Evolutionary conservation across 805 yeast species (phyloP).

Genomic region (Hanseniaspora clermontiae): DNA sequence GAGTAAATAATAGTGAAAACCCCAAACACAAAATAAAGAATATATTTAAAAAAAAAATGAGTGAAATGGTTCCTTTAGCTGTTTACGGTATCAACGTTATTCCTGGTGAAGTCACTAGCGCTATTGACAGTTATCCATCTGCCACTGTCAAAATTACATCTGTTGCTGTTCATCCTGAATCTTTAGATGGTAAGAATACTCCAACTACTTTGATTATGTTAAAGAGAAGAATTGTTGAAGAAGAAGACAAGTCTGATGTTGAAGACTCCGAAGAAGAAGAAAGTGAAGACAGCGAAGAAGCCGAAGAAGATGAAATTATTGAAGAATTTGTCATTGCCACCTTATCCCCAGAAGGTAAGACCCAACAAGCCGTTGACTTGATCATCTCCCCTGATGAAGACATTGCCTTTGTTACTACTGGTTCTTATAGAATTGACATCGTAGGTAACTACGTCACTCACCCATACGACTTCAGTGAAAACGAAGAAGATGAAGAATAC

Average conservation of each 20-base stretch:
- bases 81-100: slow-evolving; percentile 72
- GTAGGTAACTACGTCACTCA: slow-evolving; percentile 94
- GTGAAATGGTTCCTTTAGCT: slow-evolving; percentile 69
- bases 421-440: slow-evolving; percentile 85
- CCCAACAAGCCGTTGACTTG: slow-evolving; percentile 82
- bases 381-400: slow-evolving; percentile 90
- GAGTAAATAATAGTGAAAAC: background rate
- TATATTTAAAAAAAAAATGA: slow-evolving; percentile 39
- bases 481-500: slow-evolving; percentile 41
- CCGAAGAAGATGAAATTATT: slow-evolving; percentile 46
- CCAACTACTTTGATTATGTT: slow-evolving; percentile 86
- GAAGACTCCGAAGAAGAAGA: slow-evolving; percentile 26
- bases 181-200: slow-evolving; percentile 60
- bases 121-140: slow-evolving; percentile 75
- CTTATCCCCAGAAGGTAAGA: slow-evolving; percentile 69
- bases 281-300: slow-evolving; percentile 25
- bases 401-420: slow-evolving; percentile 85
- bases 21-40: background rate
- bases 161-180: slow-evolving; percentile 88
- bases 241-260: slow-evolving; percentile 31
- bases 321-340: slow-evolving; percentile 83
- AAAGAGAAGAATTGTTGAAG: slow-evolving; percentile 48
- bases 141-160: slow-evolving; percentile 81
- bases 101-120: slow-evolving; percentile 82
- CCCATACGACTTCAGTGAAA: slow-evolving; percentile 57